Percentiles rank a stretch among this genome's conserved stretches.
Conservation (phyloP, 176 grass and related monocot genomes). For the Tillandsia fasciculata region DNA sequence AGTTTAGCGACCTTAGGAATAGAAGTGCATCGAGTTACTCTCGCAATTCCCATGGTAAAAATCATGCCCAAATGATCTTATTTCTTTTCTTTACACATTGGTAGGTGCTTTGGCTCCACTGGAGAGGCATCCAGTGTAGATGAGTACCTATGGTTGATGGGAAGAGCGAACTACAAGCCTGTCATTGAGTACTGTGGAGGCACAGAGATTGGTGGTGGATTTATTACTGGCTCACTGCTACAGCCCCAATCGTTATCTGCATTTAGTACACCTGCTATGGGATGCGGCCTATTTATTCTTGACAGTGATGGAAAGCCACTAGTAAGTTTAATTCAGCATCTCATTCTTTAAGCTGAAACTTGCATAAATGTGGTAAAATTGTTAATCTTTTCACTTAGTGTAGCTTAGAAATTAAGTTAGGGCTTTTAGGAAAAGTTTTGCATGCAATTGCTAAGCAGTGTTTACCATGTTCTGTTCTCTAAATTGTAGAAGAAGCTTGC, state of each 20-base stretch:
- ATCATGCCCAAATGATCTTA: too few species aligned
- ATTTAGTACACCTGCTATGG: conserved; percentile 90
- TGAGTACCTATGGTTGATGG: conserved; percentile 98
- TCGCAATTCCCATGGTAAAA: too few species aligned
- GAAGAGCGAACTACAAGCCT: conserved; percentile 92
- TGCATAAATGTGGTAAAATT: not conserved
- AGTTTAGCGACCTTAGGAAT: not conserved
- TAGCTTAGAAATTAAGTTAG: not conserved
- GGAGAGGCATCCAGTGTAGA: conserved; percentile 95
- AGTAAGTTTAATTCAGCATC: conserved; percentile 39
- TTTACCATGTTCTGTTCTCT: not conserved
- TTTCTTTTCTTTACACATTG: conserved; percentile 26
- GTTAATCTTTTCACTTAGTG: not conserved
- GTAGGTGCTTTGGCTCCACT: conserved; percentile 88
- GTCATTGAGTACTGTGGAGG: conserved; percentile 94
- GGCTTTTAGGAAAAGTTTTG: not conserved
- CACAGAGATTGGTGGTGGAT: conserved; percentile 87
- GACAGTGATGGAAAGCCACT: conserved; percentile 46
- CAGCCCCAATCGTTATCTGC: conserved; percentile 86
- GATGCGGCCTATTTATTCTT: conserved; percentile 82
- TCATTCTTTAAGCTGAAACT: not conserved
- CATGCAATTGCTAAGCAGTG: not conserved
- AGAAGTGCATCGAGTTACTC: too few species aligned
- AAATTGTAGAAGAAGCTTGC: too few species aligned
- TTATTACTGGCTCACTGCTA: conserved; percentile 70